Base-by-base conservation (phyloP, 2,329 filamentous ascomycete genomes). In the Apiospora phragmitis region DNA sequence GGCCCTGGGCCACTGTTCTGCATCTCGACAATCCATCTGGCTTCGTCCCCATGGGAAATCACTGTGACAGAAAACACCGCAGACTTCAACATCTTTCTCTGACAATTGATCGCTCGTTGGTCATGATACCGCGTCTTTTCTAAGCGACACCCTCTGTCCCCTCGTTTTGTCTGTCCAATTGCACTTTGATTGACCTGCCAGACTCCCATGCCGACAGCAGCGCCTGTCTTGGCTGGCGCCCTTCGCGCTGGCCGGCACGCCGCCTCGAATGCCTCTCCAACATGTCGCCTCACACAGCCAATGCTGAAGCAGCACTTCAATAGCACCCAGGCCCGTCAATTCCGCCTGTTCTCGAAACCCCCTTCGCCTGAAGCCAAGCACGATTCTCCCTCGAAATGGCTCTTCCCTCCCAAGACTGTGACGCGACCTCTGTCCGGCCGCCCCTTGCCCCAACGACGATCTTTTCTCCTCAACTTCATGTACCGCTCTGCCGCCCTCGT, bases 401-500 rank as follows among this genome's bases (percentile, higher is more conserved):
- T 72, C 26, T 76, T 72, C 72, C 75, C 74, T 12, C 42, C 76
- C 45, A 75, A 70, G 69, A 74, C 77, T 71, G 74, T 79, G 69
- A 71, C 77, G 35, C 84, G 86, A 71, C 76, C 78, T 7, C 76
- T 90, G 24, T 90, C 88, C 0, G 88, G 88, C 32, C 85, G 83
- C 75, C 85, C 87, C 21, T 81, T 88, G 4, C 85, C 85, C 8
- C 85, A 88, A 74, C 75, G 79, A 67, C 81, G 82, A 65, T 89
- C 86, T 21, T 80, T 81, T 72, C 67, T 86, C 4, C 78, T 88
- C 70, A 88, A 87, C 77, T 90, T 93, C 76, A 80, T 90, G 65
- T 94, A 93, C 79, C 89, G 92, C 75, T 86, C 89, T 42, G 92
- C 94, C 43, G 90, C 92, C 3, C 89, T 88, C 76, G 81, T 94